Conservation (phyloP, 768 basidiomycete genomes). For the Macrolepiota dolichaula region DNA sequence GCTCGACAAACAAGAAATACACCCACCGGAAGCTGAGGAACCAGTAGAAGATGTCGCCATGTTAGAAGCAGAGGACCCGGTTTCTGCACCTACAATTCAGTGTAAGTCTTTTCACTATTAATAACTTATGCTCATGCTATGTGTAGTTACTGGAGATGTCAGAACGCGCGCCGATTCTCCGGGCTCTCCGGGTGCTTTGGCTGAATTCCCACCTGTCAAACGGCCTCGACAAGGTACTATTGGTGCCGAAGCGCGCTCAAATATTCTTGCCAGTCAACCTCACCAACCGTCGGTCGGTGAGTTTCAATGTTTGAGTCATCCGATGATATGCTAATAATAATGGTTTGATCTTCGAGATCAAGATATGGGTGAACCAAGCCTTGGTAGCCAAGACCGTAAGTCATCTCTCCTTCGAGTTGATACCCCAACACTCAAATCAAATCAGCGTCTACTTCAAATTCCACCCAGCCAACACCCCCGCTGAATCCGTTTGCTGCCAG, state of each 20-base stretch:
- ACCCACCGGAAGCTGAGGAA: neutral
- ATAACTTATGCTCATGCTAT: neutral
- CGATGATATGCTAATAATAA: neutral
- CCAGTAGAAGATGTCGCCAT: neutral
- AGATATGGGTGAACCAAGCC: neutral
- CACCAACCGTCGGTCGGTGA: neutral
- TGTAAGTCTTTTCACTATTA: neutral
- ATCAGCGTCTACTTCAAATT: neutral
- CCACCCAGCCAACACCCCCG: neutral
- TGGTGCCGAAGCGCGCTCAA: neutral
- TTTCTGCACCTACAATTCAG: neutral
- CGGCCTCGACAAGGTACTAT: neutral
- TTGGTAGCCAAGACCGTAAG: neutral
- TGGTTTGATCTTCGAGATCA: neutral
- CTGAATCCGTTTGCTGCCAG: neutral
- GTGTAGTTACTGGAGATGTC: neutral
- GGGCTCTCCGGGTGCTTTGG: neutral
- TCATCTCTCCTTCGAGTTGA: no score
- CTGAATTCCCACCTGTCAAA: neutral
- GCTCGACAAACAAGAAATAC: neutral
- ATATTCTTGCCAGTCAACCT: neutral
- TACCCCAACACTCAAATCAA: no score
- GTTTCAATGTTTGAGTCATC: neutral
- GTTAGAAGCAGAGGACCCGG: neutral
- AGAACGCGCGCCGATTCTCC: neutral